These are phyloP conservation scores for Annulohypoxylon maeteangense DNA, from an alignment of 495 filamentous ascomycete species.

Conservation along the genomic window DNA sequence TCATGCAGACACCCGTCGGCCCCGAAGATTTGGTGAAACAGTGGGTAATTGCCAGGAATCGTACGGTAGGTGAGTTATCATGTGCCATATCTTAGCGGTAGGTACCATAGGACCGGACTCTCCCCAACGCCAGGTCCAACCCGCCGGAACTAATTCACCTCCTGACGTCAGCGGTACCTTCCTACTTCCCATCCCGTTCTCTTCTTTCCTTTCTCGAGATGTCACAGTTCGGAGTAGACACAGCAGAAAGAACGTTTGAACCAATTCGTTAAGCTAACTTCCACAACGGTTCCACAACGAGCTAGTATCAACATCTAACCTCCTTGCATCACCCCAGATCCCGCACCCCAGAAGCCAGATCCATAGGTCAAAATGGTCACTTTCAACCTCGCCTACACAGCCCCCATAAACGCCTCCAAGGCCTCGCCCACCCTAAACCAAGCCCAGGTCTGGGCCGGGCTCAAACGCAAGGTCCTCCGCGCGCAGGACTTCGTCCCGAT, in stretches of 20 bases:
- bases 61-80: not conserved
- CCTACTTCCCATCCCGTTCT: not conserved
- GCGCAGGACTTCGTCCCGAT: slow-evolving; percentile 55
- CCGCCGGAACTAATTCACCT: not conserved
- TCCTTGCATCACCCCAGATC: not conserved
- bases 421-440: slow-evolving; percentile 45
- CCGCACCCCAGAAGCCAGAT: not conserved
- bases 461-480: slow-evolving; percentile 53
- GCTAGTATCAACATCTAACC: not conserved
- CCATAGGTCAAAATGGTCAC: slow-evolving; percentile 46
- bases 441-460: slow-evolving; percentile 54
- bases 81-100: not conserved
- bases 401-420: slow-evolving; percentile 53
- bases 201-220: not conserved
- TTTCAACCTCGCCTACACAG: slow-evolving; percentile 55
- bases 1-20: not conserved
- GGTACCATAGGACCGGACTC: not conserved
- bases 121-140: not conserved
- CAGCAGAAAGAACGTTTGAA: not conserved
- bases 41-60: too few relatives aligned
- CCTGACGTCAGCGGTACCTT: not conserved
- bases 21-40: not conserved
- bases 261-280: too few relatives aligned
- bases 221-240: not conserved
- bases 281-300: too few relatives aligned